phyloP scores from a whole-genome alignment of 495 filamentous ascomycete genomes.

The Sabuloglossum arenarium region DNA sequence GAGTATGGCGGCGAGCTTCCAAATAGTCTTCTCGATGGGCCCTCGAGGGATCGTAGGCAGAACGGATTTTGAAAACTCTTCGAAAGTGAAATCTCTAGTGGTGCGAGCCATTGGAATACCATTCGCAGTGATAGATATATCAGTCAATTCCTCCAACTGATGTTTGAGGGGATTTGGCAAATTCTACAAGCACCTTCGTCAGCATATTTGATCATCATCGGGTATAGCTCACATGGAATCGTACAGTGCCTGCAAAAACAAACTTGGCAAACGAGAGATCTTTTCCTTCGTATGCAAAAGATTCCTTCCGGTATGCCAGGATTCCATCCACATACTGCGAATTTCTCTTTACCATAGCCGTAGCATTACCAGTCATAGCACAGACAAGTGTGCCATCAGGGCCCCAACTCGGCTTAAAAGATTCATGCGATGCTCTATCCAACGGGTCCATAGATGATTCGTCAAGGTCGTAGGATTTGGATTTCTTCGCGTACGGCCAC shows the following conservation, averaged over 20 bases:
- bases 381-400: slow-evolving; percentile 52
- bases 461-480: slow-evolving; percentile 39
- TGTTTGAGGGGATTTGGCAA: neutral
- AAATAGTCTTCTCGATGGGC: slow-evolving; percentile 38
- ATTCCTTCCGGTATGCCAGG: neutral
- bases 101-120: slow-evolving; percentile 21
- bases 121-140: slow-evolving; percentile 4
- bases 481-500: slow-evolving; percentile 70
- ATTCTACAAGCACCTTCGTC: neutral
- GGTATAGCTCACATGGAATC: no score
- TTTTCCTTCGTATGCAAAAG: slow-evolving; percentile 5
- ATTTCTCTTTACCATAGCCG: slow-evolving; percentile 10
- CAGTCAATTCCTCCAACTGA: neutral
- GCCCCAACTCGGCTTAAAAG: slow-evolving; percentile 62
- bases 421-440: slow-evolving; percentile 38
- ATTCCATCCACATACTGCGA: slow-evolving; percentile 3
- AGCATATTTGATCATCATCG: no score
- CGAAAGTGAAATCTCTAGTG: slow-evolving; percentile 17
- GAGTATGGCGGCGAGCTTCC: slow-evolving; percentile 64
- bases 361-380: slow-evolving; percentile 16
- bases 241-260: neutral
- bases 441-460: slow-evolving; percentile 31
- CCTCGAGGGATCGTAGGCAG: slow-evolving; percentile 11
- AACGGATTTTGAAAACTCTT: slow-evolving; percentile 15
- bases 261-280: slow-evolving; percentile 5